phyloP scores from a whole-genome alignment of 208 protist species.

The Crithidia mellificae region DNA sequence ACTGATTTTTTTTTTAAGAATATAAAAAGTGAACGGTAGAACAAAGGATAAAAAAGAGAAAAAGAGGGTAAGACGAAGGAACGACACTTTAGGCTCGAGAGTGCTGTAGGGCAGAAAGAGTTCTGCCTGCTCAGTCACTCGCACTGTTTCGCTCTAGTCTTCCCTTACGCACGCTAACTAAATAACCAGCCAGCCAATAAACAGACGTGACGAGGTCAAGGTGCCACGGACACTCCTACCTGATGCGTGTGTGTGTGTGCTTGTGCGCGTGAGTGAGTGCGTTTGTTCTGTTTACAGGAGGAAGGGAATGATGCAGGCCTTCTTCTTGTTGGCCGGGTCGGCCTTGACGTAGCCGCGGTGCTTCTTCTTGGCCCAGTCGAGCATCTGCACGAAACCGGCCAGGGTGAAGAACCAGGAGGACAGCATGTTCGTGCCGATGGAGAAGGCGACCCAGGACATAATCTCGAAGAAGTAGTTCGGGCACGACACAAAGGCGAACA shows the following conservation, averaged over 20 bases:
- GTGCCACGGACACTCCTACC: too few relatives aligned
- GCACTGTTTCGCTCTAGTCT: background rate
- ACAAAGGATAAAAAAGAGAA: conserved; percentile 1
- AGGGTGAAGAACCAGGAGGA: conserved; percentile 84
- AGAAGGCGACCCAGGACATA: conserved; percentile 93
- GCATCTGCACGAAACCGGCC: conserved; percentile 83
- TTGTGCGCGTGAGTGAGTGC: too few relatives aligned
- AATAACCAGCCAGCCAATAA: too few relatives aligned
- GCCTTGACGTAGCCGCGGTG: conserved; percentile 85
- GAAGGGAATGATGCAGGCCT: conserved; percentile 87
- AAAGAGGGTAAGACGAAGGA: background rate
- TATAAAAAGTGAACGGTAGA: conserved; percentile 21
- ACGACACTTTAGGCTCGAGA: too few relatives aligned
- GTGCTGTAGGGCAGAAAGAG: too few relatives aligned
- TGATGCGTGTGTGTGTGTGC: too few relatives aligned
- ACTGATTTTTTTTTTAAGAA: conserved; percentile 15
- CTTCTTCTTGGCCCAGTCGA: conserved; percentile 86
- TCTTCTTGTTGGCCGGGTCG: conserved; percentile 66
- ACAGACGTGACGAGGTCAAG: too few relatives aligned
- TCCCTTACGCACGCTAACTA: background rate
- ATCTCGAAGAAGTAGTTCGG: conserved; percentile 97
- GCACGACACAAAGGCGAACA: conserved; percentile 93
- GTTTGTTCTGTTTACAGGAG: conserved; percentile 55
- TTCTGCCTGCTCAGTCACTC: background rate
- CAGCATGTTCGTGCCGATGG: conserved; percentile 80